Evolutionary conservation across 2,329 filamentous ascomycete genomes (phyloP).

Genomic region (Pestalotiopsis sp.): DNA sequence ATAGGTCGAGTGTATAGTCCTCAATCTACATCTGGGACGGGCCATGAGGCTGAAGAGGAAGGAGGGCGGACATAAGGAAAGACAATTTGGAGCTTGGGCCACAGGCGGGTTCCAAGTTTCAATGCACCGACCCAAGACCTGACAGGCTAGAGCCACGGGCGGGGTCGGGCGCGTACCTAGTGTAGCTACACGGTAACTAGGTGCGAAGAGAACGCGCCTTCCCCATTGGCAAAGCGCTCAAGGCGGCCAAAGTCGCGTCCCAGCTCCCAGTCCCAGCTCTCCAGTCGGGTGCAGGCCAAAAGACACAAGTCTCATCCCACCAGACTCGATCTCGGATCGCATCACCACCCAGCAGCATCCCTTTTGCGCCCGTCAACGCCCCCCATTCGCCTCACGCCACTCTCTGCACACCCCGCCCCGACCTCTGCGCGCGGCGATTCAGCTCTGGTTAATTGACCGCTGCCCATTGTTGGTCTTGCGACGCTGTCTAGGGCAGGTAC

Average conservation of each 20-base stretch:
- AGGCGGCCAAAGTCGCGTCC: conserved; percentile 7
- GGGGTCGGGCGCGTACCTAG: background rate
- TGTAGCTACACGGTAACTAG: background rate
- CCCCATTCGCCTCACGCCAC: background rate
- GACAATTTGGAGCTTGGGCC: conserved; percentile 4
- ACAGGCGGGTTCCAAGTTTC: background rate
- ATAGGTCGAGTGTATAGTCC: background rate
- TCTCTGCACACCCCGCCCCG: background rate
- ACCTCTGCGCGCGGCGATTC: background rate
- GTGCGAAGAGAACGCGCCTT: conserved; percentile 5
- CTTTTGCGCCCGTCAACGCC: background rate
- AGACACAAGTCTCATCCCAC: conserved; percentile 6
- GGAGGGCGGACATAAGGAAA: background rate
- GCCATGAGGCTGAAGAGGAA: conserved; percentile 3
- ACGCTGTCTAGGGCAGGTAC: background rate
- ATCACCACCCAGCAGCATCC: conserved; percentile 7
- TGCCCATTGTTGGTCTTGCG: background rate
- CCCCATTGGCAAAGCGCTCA: conserved; percentile 7
- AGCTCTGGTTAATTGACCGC: background rate
- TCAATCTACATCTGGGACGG: conserved; percentile 3
- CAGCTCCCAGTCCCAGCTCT: background rate
- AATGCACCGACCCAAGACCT: background rate
- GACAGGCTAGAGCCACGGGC: conserved; percentile 1
- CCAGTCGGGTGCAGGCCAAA: background rate
- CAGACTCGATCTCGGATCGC: background rate